These are phyloP conservation scores for Exserohilum rostratum DNA, from an alignment of 2,329 filamentous ascomycete genomes.

Conservation along the genomic window DNA sequence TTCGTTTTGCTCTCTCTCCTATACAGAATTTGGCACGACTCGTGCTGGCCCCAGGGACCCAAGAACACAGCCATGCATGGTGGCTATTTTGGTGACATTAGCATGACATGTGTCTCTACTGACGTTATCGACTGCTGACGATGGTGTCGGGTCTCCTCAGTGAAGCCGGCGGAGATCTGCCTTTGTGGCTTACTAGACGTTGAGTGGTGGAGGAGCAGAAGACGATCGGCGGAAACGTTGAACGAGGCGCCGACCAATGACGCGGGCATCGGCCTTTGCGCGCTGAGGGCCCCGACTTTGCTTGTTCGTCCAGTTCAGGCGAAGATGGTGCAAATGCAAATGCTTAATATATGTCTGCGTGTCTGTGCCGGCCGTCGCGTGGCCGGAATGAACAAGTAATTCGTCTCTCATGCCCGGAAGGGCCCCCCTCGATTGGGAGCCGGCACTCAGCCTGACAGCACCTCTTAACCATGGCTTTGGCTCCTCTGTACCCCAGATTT, in stretches of 20 bases:
- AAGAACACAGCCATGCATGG: too few relatives aligned
- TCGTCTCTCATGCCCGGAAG: neutral
- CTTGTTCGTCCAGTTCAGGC: neutral
- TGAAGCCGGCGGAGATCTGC: conserved; percentile 24
- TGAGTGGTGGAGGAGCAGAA: conserved; percentile 15
- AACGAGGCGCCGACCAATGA: conserved; percentile 19
- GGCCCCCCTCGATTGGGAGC: too few relatives aligned
- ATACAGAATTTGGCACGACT: neutral
- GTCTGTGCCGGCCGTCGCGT: neutral
- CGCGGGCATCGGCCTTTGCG: conserved; percentile 11
- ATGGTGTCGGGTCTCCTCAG: conserved; percentile 33
- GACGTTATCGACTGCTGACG: conserved; percentile 17
- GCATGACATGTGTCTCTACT: conserved; percentile 9
- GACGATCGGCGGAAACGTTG: conserved; percentile 21
- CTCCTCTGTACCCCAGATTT: conserved; percentile 9
- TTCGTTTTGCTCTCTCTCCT: conserved; percentile 13
- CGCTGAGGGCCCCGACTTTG: conserved; percentile 1
- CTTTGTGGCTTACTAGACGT: conserved; percentile 7
- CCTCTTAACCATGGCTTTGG: neutral
- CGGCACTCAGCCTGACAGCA: too few relatives aligned
- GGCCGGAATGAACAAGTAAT: neutral
- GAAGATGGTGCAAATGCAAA: neutral
- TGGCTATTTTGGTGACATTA: too few relatives aligned
- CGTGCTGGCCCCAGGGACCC: neutral
- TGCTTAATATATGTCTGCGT: neutral